A percentile compares a stretch with the other conserved stretches of the same genome.
Conservation (phyloP, 2,329 filamentous ascomycete species). For the Volutella citrinella region DNA sequence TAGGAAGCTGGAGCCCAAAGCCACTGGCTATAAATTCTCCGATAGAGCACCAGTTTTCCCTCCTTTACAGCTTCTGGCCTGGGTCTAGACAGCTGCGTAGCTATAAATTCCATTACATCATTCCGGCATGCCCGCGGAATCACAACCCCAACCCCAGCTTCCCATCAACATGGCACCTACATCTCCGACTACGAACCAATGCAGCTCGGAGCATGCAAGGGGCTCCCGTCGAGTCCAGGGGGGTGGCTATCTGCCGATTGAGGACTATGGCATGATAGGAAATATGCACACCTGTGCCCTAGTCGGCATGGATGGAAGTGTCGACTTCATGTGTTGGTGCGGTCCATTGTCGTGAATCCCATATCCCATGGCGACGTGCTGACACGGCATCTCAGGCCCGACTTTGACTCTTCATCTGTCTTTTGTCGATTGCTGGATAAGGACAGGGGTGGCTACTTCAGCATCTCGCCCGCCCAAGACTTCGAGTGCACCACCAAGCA, state of each 20-base stretch:
- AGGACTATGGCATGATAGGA: constrained; percentile 77
- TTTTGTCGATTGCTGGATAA: constrained; percentile 75
- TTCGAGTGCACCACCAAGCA: constrained; percentile 68
- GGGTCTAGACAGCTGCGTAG: too few species aligned
- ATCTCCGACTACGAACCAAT: constrained; percentile 31
- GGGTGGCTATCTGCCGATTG: constrained; percentile 59
- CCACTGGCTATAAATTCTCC: too few species aligned
- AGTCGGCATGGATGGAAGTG: constrained; percentile 69
- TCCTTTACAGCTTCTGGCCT: too few species aligned
- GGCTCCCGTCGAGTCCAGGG: constrained; percentile 32
- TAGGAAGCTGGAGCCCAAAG: too few species aligned
- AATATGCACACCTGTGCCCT: constrained; percentile 78
- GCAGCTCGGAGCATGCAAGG: constrained; percentile 30
- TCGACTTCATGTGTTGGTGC: constrained; percentile 77
- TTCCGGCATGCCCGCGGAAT: too few species aligned
- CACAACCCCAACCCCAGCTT: too few species aligned
- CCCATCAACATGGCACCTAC: too few species aligned
- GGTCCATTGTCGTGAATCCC: constrained; percentile 13
- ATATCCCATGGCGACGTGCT: not conserved
- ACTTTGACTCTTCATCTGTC: constrained; percentile 74
- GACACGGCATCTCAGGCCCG: constrained; percentile 52
- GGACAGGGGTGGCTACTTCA: constrained; percentile 71
- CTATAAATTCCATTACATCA: constrained; percentile 27
- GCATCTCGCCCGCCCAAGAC: constrained; percentile 54
- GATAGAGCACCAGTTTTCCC: too few species aligned